Evolutionary conservation across 78 protist species (phyloP).

Genomic region (Carpediemonas membranifera): DNA sequence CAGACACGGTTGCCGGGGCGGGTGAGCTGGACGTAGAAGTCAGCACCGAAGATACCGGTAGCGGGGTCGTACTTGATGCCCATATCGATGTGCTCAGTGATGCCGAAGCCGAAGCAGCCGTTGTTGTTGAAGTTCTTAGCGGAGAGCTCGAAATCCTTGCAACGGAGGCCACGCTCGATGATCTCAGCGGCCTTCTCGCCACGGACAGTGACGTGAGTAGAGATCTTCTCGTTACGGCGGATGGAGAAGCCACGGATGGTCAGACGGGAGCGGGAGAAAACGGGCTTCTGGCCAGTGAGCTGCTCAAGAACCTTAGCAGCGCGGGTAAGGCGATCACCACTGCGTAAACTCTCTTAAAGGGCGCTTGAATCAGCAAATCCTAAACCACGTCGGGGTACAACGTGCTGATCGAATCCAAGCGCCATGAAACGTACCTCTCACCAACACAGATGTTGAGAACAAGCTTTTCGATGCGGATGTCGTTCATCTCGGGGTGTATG

Average conservation of each 20-base stretch:
- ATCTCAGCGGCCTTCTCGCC: slow-evolving; percentile 95
- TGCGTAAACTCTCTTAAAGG: neutral
- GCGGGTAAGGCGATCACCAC: slow-evolving; percentile 88
- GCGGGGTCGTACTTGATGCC: slow-evolving; percentile 92
- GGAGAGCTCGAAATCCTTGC: slow-evolving; percentile 90
- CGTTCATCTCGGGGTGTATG: no score
- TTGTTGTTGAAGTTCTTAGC: slow-evolving; percentile 68
- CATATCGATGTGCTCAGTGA: slow-evolving; percentile 95
- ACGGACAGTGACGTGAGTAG: slow-evolving; percentile 86
- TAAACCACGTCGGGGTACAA: no score
- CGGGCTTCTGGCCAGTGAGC: slow-evolving; percentile 90
- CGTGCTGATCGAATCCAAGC: no score
- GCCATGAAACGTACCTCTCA: no score
- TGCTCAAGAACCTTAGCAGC: slow-evolving; percentile 95
- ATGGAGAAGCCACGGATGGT: slow-evolving; percentile 89
- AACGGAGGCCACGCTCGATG: slow-evolving; percentile 75
- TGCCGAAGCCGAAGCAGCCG: slow-evolving; percentile 77
- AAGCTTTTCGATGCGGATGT: slow-evolving; percentile 82
- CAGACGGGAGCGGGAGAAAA: slow-evolving; percentile 83
- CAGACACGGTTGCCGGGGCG: slow-evolving; percentile 84
- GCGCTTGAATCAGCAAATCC: neutral
- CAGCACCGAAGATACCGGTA: slow-evolving; percentile 96
- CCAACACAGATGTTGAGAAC: slow-evolving; percentile 93
- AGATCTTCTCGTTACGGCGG: slow-evolving; percentile 94
- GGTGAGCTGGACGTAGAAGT: slow-evolving; percentile 83